Evolutionary conservation across 2,329 filamentous ascomycete genomes (phyloP).

Genomic region (Dryadomyces quercivorus): DNA sequence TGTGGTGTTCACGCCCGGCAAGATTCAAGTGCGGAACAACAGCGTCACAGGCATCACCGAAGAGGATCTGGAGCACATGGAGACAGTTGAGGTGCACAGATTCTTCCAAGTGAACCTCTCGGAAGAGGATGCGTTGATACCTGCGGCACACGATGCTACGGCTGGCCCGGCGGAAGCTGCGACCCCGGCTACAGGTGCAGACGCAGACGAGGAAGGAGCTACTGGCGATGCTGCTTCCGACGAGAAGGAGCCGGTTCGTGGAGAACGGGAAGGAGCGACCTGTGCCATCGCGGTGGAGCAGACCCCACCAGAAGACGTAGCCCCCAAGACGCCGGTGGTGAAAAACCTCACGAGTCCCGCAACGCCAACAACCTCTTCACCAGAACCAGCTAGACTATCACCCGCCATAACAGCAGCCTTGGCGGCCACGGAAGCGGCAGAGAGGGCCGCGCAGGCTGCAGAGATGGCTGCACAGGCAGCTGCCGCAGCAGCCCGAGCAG

Average conservation of each 20-base stretch:
- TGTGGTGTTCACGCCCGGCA: conserved; percentile 1
- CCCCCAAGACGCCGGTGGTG: not conserved
- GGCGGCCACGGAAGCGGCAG: not conserved
- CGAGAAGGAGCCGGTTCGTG: not conserved
- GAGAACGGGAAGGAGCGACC: not conserved
- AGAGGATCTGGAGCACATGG: conserved; percentile 1
- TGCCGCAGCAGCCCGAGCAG: conserved; percentile 23
- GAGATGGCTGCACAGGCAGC: not conserved
- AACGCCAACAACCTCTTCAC: not conserved
- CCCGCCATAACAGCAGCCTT: not conserved
- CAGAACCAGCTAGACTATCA: not conserved
- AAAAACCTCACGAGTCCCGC: not conserved
- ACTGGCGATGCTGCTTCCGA: not conserved
- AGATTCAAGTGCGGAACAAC: conserved; percentile 3
- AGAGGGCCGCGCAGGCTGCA: not conserved
- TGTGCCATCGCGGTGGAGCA: not conserved
- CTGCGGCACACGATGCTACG: not conserved
- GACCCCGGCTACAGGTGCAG: not conserved
- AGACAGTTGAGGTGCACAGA: not conserved
- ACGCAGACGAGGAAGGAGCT: not conserved
- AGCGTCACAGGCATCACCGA: not conserved
- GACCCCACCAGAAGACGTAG: not conserved
- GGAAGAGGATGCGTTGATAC: conserved; percentile 1
- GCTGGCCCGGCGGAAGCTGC: not conserved
- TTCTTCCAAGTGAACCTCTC: conserved; percentile 3